Conservation (phyloP, 2,329 filamentous ascomycete species). For the Cephalotrichum gorgonifer region DNA sequence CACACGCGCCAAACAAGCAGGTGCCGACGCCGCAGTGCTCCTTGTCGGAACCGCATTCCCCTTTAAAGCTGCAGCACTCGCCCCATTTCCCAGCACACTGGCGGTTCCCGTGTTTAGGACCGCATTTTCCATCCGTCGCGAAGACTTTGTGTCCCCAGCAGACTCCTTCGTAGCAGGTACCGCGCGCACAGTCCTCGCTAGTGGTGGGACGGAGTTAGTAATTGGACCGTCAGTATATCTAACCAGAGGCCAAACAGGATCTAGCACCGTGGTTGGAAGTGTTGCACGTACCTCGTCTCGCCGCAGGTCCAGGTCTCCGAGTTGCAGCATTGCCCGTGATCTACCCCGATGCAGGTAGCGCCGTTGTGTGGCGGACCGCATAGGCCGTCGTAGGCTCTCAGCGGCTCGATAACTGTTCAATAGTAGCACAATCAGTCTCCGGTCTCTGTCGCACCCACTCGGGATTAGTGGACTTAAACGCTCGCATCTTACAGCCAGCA, state of each 20-base stretch:
- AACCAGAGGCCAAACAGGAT: neutral
- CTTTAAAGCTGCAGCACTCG: slow-evolving; percentile 17
- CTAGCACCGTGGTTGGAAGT: neutral
- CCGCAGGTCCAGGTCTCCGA: slow-evolving; percentile 20
- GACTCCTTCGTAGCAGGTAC: slow-evolving; percentile 21
- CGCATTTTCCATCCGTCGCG: slow-evolving; percentile 23
- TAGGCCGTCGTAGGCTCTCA: slow-evolving; percentile 14
- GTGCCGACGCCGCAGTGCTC: slow-evolving; percentile 12
- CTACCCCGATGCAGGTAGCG: slow-evolving; percentile 19
- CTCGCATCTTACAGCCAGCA: slow-evolving; percentile 15
- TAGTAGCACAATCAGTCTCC: neutral
- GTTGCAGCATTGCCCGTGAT: slow-evolving; percentile 19
- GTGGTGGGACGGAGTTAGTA: too few species aligned
- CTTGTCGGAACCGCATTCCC: slow-evolving; percentile 14
- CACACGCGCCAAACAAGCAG: slow-evolving; percentile 13
- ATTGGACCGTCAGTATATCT: slow-evolving; percentile 2
- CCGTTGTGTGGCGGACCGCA: slow-evolving; percentile 20
- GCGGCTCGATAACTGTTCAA: slow-evolving; percentile 15
- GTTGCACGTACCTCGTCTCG: slow-evolving; percentile 12
- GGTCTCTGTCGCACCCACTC: neutral
- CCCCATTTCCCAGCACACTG: slow-evolving; percentile 21
- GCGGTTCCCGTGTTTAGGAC: slow-evolving; percentile 15
- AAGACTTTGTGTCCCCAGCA: slow-evolving; percentile 18
- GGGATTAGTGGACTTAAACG: neutral
- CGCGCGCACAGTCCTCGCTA: slow-evolving; percentile 19